Percentiles rank a stretch among this genome's conserved stretches.
These are phyloP conservation scores for Claviceps paspali DNA, from an alignment of 2,329 filamentous ascomycete species.

Conservation along the genomic window DNA sequence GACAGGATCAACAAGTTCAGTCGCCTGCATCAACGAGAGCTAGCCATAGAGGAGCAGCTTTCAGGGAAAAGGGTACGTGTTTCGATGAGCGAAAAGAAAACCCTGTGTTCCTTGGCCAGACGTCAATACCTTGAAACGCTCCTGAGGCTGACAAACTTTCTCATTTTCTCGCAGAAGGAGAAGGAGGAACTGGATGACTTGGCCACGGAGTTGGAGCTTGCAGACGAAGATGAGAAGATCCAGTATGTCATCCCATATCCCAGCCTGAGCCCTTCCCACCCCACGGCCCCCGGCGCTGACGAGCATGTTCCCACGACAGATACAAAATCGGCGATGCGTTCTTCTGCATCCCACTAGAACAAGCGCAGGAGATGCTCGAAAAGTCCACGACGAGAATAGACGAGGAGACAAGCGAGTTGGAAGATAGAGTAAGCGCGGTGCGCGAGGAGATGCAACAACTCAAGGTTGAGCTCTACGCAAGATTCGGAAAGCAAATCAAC, in stretches of 20 bases:
- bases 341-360: slow-evolving; percentile 66
- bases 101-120: not conserved
- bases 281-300: not conserved
- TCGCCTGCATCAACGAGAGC: slow-evolving; percentile 76
- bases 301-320: slow-evolving; percentile 27
- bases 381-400: slow-evolving; percentile 59
- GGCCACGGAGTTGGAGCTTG: slow-evolving; percentile 77
- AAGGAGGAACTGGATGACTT: slow-evolving; percentile 96
- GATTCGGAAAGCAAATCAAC: slow-evolving; percentile 95
- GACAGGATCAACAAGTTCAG: slow-evolving; percentile 99
- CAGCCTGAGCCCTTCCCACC: not conserved
- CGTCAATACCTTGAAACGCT: not conserved
- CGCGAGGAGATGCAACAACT: slow-evolving; percentile 79
- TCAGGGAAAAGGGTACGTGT: slow-evolving; percentile 57
- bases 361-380: slow-evolving; percentile 75
- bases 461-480: slow-evolving; percentile 84
- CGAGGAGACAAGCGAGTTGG: slow-evolving; percentile 56
- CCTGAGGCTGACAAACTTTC: slow-evolving; percentile 5
- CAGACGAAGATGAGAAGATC: slow-evolving; percentile 86
- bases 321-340: slow-evolving; percentile 97
- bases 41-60: slow-evolving; percentile 63
- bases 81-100: not conserved
- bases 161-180: slow-evolving; percentile 63
- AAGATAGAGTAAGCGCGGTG: slow-evolving; percentile 59
- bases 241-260: slow-evolving; percentile 40